Evolutionary conservation across 805 yeast genomes (phyloP).

Genomic region (Ogataea trehaloabstinens): DNA sequence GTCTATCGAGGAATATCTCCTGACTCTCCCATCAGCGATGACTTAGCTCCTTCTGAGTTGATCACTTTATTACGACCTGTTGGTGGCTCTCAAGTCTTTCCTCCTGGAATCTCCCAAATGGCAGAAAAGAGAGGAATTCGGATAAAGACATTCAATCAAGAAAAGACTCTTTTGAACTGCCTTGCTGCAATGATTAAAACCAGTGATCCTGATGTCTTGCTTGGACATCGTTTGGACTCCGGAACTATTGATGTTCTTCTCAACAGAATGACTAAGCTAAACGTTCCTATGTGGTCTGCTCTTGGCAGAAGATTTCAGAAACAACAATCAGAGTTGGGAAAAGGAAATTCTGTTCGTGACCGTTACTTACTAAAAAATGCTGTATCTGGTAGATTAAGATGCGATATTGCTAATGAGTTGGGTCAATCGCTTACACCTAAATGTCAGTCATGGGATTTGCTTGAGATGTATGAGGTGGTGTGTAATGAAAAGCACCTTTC

Average conservation of each 20-base stretch:
- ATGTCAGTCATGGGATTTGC: slow-evolving; percentile 91
- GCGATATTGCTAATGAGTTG: slow-evolving; percentile 93
- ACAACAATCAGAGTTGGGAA: slow-evolving; percentile 76
- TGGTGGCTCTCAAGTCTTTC: slow-evolving; percentile 57
- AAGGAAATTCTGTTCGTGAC: slow-evolving; percentile 48
- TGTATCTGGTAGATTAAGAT: slow-evolving; percentile 79
- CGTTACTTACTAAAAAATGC: slow-evolving; percentile 57
- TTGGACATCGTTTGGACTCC: slow-evolving; percentile 85
- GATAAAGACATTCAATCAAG: slow-evolving; percentile 65
- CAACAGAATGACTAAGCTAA: slow-evolving; percentile 74
- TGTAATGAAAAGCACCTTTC: slow-evolving; percentile 62
- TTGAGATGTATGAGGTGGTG: slow-evolving; percentile 85
- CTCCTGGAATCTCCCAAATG: slow-evolving; percentile 68
- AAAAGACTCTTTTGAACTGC: slow-evolving; percentile 69
- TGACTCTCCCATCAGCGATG: slow-evolving; percentile 70
- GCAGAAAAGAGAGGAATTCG: slow-evolving; percentile 54
- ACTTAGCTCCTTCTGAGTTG: slow-evolving; percentile 55
- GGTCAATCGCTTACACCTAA: slow-evolving; percentile 89
- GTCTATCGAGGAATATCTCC: slow-evolving; percentile 67
- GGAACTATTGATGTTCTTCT: slow-evolving; percentile 75
- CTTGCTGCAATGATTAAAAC: slow-evolving; percentile 67
- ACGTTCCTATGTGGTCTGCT: slow-evolving; percentile 73
- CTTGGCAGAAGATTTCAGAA: slow-evolving; percentile 80
- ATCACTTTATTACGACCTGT: slow-evolving; percentile 81
- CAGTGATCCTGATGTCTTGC: slow-evolving; percentile 86